Conservation (phyloP, 176 grass and related monocot genomes). For the Poa annua region DNA sequence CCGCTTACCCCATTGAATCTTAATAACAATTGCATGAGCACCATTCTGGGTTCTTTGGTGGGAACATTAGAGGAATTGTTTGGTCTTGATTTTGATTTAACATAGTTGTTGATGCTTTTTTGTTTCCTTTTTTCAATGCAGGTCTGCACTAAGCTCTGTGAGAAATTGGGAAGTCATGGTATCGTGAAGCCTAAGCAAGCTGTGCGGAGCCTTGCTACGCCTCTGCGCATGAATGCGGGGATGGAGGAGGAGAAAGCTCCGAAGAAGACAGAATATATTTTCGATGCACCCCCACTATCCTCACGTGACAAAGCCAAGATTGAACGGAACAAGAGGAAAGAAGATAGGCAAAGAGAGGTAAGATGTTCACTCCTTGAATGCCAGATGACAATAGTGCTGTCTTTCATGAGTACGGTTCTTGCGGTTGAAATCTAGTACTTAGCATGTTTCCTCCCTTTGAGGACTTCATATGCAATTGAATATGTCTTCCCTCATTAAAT, state of each 20-base stretch:
- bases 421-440: background rate
- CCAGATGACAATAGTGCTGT: background rate
- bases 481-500: conserved; percentile 8
- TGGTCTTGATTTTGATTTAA: background rate
- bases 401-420: conserved; percentile 6
- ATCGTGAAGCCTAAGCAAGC: conserved; percentile 80
- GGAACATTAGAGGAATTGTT: background rate
- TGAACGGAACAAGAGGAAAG: conserved; percentile 88
- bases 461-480: background rate
- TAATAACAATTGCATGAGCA: background rate
- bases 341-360: conserved; percentile 96
- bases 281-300: conserved; percentile 82
- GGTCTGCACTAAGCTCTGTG: conserved; percentile 86
- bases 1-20: background rate
- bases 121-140: conserved; percentile 28
- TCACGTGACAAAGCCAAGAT: conserved; percentile 86
- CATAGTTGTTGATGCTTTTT: background rate
- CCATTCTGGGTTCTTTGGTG: background rate
- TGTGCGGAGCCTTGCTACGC: conserved; percentile 75
- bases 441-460: background rate
- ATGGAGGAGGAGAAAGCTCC: conserved; percentile 74
- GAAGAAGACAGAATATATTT: conserved; percentile 71
- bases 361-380: background rate
- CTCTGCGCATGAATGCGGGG: conserved; percentile 87
- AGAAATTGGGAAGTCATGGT: conserved; percentile 83